A percentile compares a stretch with the other conserved stretches of the same genome.
Conservation (phyloP, 2,329 filamentous ascomycete species). For the Epichloe amarillans region DNA sequence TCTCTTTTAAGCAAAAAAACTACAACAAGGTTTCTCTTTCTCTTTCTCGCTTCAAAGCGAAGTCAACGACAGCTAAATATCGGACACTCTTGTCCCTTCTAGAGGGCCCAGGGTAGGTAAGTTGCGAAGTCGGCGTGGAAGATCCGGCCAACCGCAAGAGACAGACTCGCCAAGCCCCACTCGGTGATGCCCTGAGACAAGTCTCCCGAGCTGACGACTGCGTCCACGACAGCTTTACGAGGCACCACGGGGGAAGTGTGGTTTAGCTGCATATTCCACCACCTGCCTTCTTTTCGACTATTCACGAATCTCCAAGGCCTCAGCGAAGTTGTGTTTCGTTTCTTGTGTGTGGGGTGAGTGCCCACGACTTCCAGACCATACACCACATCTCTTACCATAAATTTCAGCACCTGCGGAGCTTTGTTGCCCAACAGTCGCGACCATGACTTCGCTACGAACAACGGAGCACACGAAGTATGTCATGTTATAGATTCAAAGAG, state of each 20-base stretch:
- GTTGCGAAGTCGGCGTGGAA: background rate
- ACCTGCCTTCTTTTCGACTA: background rate
- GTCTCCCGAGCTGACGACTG: background rate
- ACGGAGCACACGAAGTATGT: slow-evolving; percentile 25
- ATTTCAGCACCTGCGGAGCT: slow-evolving; percentile 2
- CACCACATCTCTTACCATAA: slow-evolving; percentile 1
- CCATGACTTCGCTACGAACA: slow-evolving; percentile 19
- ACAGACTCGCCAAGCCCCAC: slow-evolving; percentile 2
- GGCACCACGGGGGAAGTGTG: background rate
- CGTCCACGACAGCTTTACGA: background rate
- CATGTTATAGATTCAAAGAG: background rate
- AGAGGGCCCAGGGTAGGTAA: background rate
- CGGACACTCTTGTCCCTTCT: too few species aligned
- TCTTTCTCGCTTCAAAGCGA: too few species aligned
- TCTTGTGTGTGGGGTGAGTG: background rate
- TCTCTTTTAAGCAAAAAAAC: background rate
- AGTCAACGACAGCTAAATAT: background rate
- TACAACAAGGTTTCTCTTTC: too few species aligned
- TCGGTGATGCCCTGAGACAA: background rate
- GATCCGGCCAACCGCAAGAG: background rate
- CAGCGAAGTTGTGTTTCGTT: background rate
- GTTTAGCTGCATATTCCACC: background rate
- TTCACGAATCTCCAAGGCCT: background rate
- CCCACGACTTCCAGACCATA: background rate
- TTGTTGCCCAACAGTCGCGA: slow-evolving; percentile 6